Evolutionary conservation across 495 filamentous ascomycete species (phyloP).

Genomic region (Neurospora sp.): DNA sequence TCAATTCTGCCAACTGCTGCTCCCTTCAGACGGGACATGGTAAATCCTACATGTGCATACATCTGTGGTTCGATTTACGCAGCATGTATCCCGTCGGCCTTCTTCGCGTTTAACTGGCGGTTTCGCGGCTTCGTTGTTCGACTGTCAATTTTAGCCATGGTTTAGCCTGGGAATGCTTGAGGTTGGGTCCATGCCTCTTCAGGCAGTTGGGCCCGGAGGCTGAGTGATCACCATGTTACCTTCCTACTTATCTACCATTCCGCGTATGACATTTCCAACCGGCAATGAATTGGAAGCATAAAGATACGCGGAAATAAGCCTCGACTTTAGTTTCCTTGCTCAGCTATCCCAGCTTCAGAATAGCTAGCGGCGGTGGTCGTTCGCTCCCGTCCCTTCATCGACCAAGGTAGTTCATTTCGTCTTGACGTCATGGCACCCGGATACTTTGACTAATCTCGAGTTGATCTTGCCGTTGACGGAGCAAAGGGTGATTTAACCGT

Average conservation of each 20-base stretch:
- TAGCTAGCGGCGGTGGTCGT: not conserved
- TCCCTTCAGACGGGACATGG: not conserved
- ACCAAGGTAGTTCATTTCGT: not conserved
- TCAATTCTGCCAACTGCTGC: not conserved
- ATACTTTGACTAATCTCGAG: not conserved
- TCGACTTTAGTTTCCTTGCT: not conserved
- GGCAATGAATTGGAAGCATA: not conserved
- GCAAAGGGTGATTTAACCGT: not conserved
- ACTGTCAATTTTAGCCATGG: not conserved
- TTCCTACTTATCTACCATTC: not conserved
- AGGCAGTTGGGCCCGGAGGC: not conserved
- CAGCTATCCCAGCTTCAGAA: not conserved
- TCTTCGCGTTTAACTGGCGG: not conserved
- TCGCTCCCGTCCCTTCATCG: not conserved
- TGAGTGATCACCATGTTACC: not conserved
- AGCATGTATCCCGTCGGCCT: not conserved
- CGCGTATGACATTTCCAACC: not conserved
- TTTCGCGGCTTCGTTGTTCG: not conserved
- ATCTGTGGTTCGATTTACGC: not conserved
- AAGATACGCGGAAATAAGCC: not conserved
- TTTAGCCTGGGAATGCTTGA: not conserved
- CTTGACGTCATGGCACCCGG: slow-evolving; percentile 5
- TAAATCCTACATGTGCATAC: not conserved
- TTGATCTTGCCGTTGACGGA: not conserved
- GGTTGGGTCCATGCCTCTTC: not conserved